Conservation (phyloP, 2,329 filamentous ascomycete genomes). For the Fusarium euwallaceae region DNA sequence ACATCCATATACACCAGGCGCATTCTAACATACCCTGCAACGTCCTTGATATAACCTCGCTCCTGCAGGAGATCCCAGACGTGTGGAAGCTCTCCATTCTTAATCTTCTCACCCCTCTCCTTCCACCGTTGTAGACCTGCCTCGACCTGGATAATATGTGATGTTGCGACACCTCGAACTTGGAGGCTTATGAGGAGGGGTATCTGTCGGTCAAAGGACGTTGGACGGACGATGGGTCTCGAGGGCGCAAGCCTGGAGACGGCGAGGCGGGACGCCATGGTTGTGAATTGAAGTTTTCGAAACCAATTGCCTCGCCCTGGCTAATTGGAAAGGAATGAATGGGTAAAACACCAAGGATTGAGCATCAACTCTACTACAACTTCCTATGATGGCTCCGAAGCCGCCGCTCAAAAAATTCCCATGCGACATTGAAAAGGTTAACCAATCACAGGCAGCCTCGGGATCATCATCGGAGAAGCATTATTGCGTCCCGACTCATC, state of each 20-base stretch:
- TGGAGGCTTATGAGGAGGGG: constrained; percentile 42
- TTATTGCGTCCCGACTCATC: constrained; percentile 47
- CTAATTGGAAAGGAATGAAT: background rate
- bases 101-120: constrained; percentile 60
- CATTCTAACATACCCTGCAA: constrained; percentile 72
- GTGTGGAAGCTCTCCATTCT: constrained; percentile 62
- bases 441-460: constrained; percentile 48
- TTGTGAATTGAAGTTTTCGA: background rate
- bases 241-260: constrained; percentile 44
- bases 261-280: constrained; percentile 47
- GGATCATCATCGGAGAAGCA: constrained; percentile 26
- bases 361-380: constrained; percentile 15
- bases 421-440: constrained; percentile 32
- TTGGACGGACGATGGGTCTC: constrained; percentile 40
- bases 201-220: constrained; percentile 41
- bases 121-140: constrained; percentile 63
- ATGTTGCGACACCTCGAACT: constrained; percentile 55
- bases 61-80: constrained; percentile 77
- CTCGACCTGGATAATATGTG: constrained; percentile 59
- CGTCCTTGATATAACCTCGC: constrained; percentile 79
- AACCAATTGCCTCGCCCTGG: background rate
- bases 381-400: constrained; percentile 25
- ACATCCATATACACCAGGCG: background rate
- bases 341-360: background rate
- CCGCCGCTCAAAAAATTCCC: constrained; percentile 45